Conservation (phyloP, 495 filamentous ascomycete genomes). For the Penicillium canariense region DNA sequence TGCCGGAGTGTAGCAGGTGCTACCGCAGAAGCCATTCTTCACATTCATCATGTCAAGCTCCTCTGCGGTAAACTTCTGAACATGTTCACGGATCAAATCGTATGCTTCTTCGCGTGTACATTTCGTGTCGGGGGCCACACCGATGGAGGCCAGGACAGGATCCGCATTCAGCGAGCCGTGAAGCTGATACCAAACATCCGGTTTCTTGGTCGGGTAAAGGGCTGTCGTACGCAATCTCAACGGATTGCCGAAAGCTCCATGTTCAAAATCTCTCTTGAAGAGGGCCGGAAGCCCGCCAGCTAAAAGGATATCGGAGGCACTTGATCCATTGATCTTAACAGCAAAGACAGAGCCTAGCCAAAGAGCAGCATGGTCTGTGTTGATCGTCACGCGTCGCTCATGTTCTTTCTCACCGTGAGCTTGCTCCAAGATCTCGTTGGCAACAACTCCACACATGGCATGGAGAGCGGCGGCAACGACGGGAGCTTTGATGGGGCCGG, state of each 20-base stretch:
- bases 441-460: too few relatives aligned
- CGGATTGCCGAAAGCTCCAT: background rate
- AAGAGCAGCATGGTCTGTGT: too few relatives aligned
- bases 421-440: too few relatives aligned
- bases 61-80: slow-evolving; percentile 18
- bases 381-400: too few relatives aligned
- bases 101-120: background rate
- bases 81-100: slow-evolving; percentile 18
- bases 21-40: slow-evolving; percentile 23
- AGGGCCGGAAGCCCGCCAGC: too few relatives aligned
- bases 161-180: slow-evolving; percentile 32
- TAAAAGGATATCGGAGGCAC: too few relatives aligned
- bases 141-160: slow-evolving; percentile 22
- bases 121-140: slow-evolving; percentile 20
- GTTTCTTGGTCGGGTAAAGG: slow-evolving; percentile 28
- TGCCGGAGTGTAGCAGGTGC: slow-evolving; percentile 24
- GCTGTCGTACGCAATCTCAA: slow-evolving; percentile 11
- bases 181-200: slow-evolving; percentile 32
- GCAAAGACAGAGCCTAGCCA: too few relatives aligned
- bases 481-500: too few relatives aligned
- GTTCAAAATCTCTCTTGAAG: too few relatives aligned
- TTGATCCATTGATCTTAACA: too few relatives aligned
- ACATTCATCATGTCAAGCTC: slow-evolving; percentile 30
- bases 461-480: too few relatives aligned
- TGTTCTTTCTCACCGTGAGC: too few relatives aligned